Evolutionary conservation across 176 grass and related monocot species (phyloP).

Genomic region (Luzula sylvatica): DNA sequence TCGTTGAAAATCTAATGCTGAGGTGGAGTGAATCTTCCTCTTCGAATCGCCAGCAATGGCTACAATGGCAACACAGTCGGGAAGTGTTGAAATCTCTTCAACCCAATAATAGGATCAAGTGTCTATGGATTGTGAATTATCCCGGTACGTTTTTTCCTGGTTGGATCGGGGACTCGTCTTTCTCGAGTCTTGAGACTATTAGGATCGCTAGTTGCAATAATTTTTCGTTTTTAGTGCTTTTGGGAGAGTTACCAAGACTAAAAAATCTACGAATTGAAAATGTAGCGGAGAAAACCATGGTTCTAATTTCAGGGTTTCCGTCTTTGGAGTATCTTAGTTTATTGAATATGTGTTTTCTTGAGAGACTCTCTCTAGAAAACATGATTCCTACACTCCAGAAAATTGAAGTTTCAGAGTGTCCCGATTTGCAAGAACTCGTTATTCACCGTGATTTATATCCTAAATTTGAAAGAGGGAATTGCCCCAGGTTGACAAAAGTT

Average conservation of each 20-base stretch:
- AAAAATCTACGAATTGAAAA: constrained; percentile 22
- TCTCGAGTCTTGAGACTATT: constrained; percentile 26
- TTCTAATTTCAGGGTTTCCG: constrained; percentile 18
- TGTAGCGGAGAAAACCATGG: constrained; percentile 8
- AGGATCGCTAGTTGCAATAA: constrained; percentile 17
- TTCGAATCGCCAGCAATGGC: background rate
- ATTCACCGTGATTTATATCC: constrained; percentile 4
- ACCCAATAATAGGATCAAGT: constrained; percentile 25
- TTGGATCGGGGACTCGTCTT: constrained; percentile 21
- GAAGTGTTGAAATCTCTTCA: constrained; percentile 14
- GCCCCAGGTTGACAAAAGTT: background rate
- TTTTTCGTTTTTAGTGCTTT: background rate
- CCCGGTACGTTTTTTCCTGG: constrained; percentile 28
- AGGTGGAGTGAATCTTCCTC: constrained; percentile 21
- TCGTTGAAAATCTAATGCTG: constrained; percentile 36
- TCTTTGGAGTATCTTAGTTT: constrained; percentile 29
- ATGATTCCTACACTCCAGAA: constrained; percentile 23
- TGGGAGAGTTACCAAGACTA: constrained; percentile 22
- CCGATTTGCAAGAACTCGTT: background rate
- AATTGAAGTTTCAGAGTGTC: constrained; percentile 10
- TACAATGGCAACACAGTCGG: background rate
- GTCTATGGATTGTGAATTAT: constrained; percentile 37
- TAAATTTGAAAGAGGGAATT: constrained; percentile 21
- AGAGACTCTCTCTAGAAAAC: constrained; percentile 6
- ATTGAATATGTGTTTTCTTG: constrained; percentile 19